These are phyloP conservation scores for Kernera saxatilis DNA, from an alignment of 345 rosid species.

Conservation along the genomic window DNA sequence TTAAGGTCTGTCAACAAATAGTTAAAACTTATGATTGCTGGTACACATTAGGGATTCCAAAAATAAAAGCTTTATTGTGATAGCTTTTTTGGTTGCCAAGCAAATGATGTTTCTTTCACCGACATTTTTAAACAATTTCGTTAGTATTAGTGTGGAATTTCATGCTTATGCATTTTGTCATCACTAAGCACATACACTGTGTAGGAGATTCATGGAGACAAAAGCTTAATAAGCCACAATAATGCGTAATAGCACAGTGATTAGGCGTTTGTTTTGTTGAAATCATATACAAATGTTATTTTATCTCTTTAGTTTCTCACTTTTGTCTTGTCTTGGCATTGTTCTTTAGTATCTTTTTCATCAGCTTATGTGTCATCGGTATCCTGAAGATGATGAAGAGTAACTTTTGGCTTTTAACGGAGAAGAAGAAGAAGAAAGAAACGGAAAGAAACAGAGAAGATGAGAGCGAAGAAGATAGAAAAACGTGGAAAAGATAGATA, in stretches of 20 bases:
- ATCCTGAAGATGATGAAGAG: slow-evolving; percentile 61
- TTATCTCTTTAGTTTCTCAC: not conserved
- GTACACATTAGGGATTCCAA: slow-evolving; percentile 59
- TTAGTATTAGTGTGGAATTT: not conserved
- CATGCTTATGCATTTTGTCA: not conserved
- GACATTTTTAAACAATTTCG: slow-evolving; percentile 50
- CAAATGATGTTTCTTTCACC: slow-evolving; percentile 47
- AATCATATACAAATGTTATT: not conserved
- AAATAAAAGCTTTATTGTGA: slow-evolving; percentile 70
- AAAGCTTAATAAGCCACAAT: no score
- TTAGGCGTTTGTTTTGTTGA: slow-evolving; percentile 1
- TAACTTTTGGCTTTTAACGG: slow-evolving; percentile 57
- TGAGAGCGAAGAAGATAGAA: no score
- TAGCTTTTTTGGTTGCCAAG: slow-evolving; percentile 65
- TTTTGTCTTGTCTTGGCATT: not conserved
- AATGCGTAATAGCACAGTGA: not conserved
- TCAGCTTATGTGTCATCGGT: slow-evolving; percentile 60
- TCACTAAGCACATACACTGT: not conserved
- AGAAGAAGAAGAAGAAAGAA: no score
- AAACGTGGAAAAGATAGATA: no score
- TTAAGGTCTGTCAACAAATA: not conserved
- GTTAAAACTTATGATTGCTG: slow-evolving; percentile 72
- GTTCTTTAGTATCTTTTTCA: slow-evolving; percentile 12
- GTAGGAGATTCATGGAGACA: not conserved
- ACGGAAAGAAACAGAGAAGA: no score